Evolutionary conservation across 208 protist genomes (phyloP).

Genomic region (Naegleria gruberi): DNA sequence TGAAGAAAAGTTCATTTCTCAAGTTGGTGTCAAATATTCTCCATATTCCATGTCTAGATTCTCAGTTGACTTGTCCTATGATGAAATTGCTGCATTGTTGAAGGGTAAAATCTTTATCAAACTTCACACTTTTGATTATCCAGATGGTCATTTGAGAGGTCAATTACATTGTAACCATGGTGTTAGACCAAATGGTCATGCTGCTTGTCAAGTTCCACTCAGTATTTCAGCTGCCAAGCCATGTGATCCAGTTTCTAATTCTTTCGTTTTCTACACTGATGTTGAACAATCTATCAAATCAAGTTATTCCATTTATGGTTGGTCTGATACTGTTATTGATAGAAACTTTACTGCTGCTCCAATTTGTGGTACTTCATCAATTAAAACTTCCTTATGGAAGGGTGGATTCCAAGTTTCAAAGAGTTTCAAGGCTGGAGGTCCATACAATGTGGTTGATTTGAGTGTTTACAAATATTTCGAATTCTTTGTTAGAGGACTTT

Average conservation of each 20-base stretch:
- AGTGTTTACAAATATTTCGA: background rate
- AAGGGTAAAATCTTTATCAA: background rate
- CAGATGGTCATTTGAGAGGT: background rate
- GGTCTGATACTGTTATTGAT: no score
- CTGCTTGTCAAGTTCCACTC: background rate
- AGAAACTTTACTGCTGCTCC: background rate
- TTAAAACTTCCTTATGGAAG: background rate
- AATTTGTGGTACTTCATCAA: background rate
- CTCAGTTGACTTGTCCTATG: background rate
- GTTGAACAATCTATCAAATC: background rate
- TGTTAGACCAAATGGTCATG: background rate
- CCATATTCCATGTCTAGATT: background rate
- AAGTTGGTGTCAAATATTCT: background rate
- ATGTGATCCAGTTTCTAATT: background rate
- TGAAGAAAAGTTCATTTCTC: background rate
- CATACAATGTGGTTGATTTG: background rate
- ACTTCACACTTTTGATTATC: background rate
- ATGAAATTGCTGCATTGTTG: background rate
- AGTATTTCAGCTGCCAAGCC: background rate
- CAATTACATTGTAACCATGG: background rate
- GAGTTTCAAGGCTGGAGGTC: background rate
- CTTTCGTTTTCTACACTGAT: background rate
- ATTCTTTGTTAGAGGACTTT: background rate
- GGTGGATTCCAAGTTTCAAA: background rate
- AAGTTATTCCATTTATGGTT: no score